Conservation (phyloP, 2,329 filamentous ascomycete species). For the Rosellinia necatrix region DNA sequence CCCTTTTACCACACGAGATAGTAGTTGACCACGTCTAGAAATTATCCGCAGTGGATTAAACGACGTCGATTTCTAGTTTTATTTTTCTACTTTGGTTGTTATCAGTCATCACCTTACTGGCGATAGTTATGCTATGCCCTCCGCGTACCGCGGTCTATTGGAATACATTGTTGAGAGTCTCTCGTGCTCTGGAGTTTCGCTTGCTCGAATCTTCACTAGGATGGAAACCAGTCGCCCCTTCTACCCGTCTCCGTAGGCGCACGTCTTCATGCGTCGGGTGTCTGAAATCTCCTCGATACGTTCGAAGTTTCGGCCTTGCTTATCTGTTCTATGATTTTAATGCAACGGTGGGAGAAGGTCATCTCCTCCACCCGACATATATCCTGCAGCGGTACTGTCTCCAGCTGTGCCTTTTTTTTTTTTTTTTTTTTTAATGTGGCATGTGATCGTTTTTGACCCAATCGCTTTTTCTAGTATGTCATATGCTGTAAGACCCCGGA, state of each 20-base stretch:
- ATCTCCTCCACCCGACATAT: not conserved
- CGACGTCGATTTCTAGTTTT: too few species aligned
- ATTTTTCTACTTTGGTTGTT: not conserved
- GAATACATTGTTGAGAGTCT: not conserved
- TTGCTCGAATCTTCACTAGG: too few species aligned
- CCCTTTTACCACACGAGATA: too few species aligned
- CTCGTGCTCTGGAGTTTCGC: too few species aligned
- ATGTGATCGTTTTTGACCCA: not conserved
- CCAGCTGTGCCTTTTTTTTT: constrained; percentile 4
- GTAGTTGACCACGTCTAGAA: too few species aligned
- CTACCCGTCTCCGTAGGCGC: not conserved
- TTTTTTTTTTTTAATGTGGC: not conserved
- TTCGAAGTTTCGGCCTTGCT: not conserved
- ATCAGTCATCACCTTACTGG: too few species aligned
- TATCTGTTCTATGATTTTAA: not conserved
- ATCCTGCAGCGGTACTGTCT: not conserved
- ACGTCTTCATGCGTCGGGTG: not conserved
- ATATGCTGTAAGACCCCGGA: not conserved
- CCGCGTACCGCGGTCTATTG: not conserved
- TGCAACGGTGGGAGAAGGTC: constrained; percentile 1
- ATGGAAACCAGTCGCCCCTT: too few species aligned
- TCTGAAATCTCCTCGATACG: not conserved
- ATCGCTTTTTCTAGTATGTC: not conserved
- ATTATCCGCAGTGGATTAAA: not conserved
- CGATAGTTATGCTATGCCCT: not conserved